These are phyloP conservation scores for Cytospora leucostoma DNA, from an alignment of 2,329 filamentous ascomycete genomes.

Conservation along the genomic window DNA sequence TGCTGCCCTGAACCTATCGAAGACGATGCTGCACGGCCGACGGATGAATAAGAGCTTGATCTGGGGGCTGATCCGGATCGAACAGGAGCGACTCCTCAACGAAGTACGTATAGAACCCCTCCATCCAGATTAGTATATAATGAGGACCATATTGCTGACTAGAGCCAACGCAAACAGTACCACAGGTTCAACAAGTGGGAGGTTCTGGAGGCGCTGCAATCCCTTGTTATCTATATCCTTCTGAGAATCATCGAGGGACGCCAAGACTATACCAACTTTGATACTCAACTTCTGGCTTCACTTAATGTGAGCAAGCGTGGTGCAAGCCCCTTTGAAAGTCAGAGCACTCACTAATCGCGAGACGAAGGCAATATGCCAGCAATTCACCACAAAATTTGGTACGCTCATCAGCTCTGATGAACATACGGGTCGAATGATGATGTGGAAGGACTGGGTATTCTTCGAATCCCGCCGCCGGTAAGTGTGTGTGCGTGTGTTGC, in stretches of 20 bases:
- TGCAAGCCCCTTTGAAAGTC: conserved; percentile 2
- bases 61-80: conserved; percentile 16
- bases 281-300: conserved; percentile 16
- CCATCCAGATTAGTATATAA: neutral
- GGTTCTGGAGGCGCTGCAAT: conserved; percentile 19
- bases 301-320: conserved; percentile 13
- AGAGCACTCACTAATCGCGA: conserved; percentile 3
- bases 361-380: conserved; percentile 19
- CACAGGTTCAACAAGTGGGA: conserved; percentile 21
- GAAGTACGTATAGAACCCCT: conserved; percentile 15
- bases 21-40: conserved; percentile 16
- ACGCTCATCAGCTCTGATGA: conserved; percentile 21
- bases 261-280: conserved; percentile 21
- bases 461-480: conserved; percentile 22
- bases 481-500: conserved; percentile 13
- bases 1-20: conserved; percentile 15
- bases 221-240: conserved; percentile 19
- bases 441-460: conserved; percentile 23
- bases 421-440: conserved; percentile 14
- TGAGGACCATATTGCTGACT: conserved; percentile 8
- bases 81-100: conserved; percentile 22
- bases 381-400: conserved; percentile 13
- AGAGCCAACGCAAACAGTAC: conserved; percentile 13
- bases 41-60: conserved; percentile 21
- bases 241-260: conserved; percentile 21